Conservation (phyloP, 1,139 yeast species). For the Kurtzmaniella quercitrusa region DNA sequence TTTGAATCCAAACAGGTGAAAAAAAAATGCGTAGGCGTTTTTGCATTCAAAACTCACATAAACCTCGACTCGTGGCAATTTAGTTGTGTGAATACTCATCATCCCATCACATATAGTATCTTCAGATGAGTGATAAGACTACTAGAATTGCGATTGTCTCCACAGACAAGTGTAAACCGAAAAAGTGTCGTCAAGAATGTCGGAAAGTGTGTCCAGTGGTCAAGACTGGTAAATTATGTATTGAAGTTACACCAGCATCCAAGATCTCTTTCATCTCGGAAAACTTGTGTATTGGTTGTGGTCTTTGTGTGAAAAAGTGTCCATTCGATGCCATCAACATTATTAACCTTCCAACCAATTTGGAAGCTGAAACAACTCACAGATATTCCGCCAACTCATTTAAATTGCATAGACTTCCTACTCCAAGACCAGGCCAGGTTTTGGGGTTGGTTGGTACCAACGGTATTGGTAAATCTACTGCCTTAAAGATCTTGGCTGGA, state of each 20-base stretch:
- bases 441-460: slow-evolving; percentile 96
- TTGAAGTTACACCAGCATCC: slow-evolving; percentile 86
- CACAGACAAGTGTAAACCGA: slow-evolving; percentile 93
- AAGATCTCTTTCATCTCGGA: slow-evolving; percentile 97
- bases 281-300: slow-evolving; percentile 95
- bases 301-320: slow-evolving; percentile 98
- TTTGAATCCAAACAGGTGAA: not conserved
- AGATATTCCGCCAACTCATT: slow-evolving; percentile 97
- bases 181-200: slow-evolving; percentile 97
- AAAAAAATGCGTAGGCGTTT: not conserved
- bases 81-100: not conserved
- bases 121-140: slow-evolving; percentile 53
- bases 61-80: not conserved
- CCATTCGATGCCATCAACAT: slow-evolving; percentile 96
- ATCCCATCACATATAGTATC: not conserved
- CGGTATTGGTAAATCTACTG: slow-evolving; percentile 99
- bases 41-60: not conserved
- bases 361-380: slow-evolving; percentile 89
- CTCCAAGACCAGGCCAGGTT: slow-evolving; percentile 99
- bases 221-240: slow-evolving; percentile 94
- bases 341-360: slow-evolving; percentile 92
- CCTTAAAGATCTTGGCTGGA: slow-evolving; percentile 95
- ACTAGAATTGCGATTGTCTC: slow-evolving; percentile 93
- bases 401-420: slow-evolving; percentile 93
- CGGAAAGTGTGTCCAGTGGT: slow-evolving; percentile 96